phyloP scores from a whole-genome alignment of 1,284 basidiomycete species.

The Fomitopsis palustris region DNA sequence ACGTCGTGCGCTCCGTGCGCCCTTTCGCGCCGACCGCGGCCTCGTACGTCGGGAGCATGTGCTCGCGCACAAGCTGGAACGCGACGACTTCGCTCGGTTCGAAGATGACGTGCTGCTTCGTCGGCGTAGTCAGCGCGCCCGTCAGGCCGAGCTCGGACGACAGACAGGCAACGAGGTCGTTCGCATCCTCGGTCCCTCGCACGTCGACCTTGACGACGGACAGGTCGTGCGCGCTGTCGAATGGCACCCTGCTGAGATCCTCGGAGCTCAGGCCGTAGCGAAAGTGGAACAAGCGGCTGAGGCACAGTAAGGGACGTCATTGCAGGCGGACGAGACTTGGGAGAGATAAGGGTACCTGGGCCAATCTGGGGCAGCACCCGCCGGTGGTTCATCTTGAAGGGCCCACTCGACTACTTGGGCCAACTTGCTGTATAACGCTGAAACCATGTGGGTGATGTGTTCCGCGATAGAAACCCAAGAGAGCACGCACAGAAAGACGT shows the following conservation, averaged over 20 bases:
- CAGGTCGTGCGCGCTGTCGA: slow-evolving; percentile 31
- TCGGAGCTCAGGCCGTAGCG: slow-evolving; percentile 34
- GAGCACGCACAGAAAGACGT: slow-evolving; percentile 32
- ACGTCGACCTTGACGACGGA: slow-evolving; percentile 40
- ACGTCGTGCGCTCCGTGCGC: slow-evolving; percentile 41
- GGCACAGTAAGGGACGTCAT: not conserved
- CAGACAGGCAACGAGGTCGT: slow-evolving; percentile 59
- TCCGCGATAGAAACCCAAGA: not conserved
- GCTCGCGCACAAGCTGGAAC: slow-evolving; percentile 46
- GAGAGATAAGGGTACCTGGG: not conserved
- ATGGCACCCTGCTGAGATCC: slow-evolving; percentile 26
- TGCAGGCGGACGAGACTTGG: not conserved
- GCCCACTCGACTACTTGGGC: slow-evolving; percentile 31
- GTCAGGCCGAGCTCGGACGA: slow-evolving; percentile 41
- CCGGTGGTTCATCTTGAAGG: slow-evolving; percentile 15
- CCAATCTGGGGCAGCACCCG: slow-evolving; percentile 28
- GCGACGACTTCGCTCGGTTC: slow-evolving; percentile 58
- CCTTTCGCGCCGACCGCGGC: slow-evolving; percentile 20
- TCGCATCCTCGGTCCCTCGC: slow-evolving; percentile 32
- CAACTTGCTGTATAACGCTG: slow-evolving; percentile 38
- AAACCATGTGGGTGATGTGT: not conserved
- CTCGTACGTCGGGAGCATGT: slow-evolving; percentile 23
- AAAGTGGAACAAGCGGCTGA: slow-evolving; percentile 39
- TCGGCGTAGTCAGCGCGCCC: slow-evolving; percentile 14
- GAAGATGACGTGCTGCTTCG: slow-evolving; percentile 47